phyloP scores from a whole-genome alignment of 768 basidiomycete genomes.

The Lentinus tigrinus region DNA sequence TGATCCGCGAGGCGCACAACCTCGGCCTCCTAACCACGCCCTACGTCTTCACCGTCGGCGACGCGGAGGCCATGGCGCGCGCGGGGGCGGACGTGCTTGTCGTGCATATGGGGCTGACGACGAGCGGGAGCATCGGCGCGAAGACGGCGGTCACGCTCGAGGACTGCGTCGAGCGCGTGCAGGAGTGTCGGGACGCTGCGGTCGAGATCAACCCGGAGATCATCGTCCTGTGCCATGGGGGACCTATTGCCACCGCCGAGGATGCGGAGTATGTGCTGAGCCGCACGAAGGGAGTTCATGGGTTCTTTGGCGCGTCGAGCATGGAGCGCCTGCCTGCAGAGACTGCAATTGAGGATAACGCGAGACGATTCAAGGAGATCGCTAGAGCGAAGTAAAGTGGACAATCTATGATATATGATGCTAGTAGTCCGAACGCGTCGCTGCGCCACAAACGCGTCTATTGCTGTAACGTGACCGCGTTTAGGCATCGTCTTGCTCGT shows the following conservation, averaged over 20 bases:
- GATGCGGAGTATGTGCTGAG: slow-evolving; percentile 17
- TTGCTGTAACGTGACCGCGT: slow-evolving; percentile 1
- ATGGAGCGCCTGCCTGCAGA: slow-evolving; percentile 20
- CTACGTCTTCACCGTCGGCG: slow-evolving; percentile 16
- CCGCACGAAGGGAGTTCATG: slow-evolving; percentile 18
- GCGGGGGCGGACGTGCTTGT: slow-evolving; percentile 21
- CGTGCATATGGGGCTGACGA: slow-evolving; percentile 22
- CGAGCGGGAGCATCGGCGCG: slow-evolving; percentile 21
- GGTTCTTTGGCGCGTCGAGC: slow-evolving; percentile 22
- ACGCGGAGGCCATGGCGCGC: slow-evolving; percentile 18
- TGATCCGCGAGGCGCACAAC: slow-evolving; percentile 17
- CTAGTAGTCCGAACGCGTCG: not conserved
- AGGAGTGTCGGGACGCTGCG: slow-evolving; percentile 20
- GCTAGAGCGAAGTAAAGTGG: not conserved
- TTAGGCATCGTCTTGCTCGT: not conserved
- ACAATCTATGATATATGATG: not conserved
- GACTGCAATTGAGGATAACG: slow-evolving; percentile 17
- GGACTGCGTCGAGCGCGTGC: slow-evolving; percentile 16
- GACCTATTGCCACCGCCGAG: slow-evolving; percentile 17
- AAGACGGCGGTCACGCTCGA: slow-evolving; percentile 18
- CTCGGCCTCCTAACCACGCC: slow-evolving; percentile 21
- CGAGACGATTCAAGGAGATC: slow-evolving; percentile 17
- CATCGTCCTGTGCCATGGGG: slow-evolving; percentile 21
- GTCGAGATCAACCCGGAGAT: slow-evolving; percentile 13
- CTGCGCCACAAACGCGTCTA: not conserved